Evolutionary conservation across 2,329 filamentous ascomycete genomes (phyloP).

Genomic region (Ceratocystis papillata): DNA sequence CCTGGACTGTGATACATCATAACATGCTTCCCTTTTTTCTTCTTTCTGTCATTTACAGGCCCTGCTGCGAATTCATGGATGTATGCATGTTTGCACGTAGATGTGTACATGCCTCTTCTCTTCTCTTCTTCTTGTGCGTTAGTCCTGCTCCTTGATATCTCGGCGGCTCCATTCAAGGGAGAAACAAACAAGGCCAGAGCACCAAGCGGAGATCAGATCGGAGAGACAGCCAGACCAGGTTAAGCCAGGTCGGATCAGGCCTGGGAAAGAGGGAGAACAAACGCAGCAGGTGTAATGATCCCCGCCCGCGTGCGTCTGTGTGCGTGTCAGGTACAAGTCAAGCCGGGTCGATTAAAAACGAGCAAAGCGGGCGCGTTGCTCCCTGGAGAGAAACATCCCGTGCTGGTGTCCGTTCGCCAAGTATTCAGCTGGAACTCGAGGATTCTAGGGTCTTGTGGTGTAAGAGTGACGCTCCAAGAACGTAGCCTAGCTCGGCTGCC

Average conservation of each 20-base stretch:
- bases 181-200: neutral
- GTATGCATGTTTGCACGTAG: neutral
- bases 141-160: neutral
- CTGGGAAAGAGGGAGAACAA: neutral
- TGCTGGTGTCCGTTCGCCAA: neutral
- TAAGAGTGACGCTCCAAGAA: neutral
- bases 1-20: neutral
- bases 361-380: neutral
- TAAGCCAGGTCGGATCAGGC: neutral
- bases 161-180: neutral
- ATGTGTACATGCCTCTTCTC: neutral
- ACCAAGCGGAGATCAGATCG: neutral
- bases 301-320: neutral
- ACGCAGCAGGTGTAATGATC: neutral
- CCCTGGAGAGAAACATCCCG: neutral
- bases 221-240: neutral
- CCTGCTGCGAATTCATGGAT: neutral
- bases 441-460: neutral
- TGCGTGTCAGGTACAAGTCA: neutral
- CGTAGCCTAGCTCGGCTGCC: neutral
- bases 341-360: too few species aligned
- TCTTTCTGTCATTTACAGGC: conserved; percentile 1
- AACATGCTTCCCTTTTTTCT: neutral
- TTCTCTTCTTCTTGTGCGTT: neutral
- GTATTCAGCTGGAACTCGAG: neutral